Evolutionary conservation across 768 basidiomycete species (phyloP), one percentile per base, ranked within the genome.

Genomic region (Collybia sordida): DNA sequence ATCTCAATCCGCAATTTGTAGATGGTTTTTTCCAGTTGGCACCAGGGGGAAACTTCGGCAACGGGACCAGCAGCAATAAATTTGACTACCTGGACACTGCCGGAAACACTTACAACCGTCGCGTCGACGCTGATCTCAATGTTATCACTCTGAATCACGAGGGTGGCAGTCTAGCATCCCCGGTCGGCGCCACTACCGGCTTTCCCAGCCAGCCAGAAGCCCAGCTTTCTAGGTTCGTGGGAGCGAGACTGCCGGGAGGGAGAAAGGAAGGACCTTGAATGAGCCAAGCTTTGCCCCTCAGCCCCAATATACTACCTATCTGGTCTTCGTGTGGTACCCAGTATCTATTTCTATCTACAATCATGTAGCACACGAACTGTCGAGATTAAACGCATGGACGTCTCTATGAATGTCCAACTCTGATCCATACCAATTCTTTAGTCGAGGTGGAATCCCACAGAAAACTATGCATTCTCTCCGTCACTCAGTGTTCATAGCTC

Each of bases 21-120:
- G 11, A 57, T 70, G 1, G 62, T 69, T 0, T 61, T 72, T 25
- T 64, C 67, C 1, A 60, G 40, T 50, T 60, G 4, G 45, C 45
- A 45, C 27, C 50, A 2, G 59, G 54, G 23, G 80, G 81, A 11
- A 83, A 81, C 60, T 64, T 65, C 6, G 87, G 83, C 0, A 87
- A 87, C 47, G 87, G 88, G 23, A 86, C 84, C 5, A 88, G 72
- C 65, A 80, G 77, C 66, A 90, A 90, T 62, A 77, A 74, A 0
- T 83, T 90, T 65, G 65, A 62, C 27, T 92, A 89, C 60, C 54
- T 63, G 9, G 86, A 90, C 61, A 56, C 58, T 39, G 64, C 66
- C 5, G 83, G 81, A 43, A 84, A 90, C 64, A 86, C 86, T 0
- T 91, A 75, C 64, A 64, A 66, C 47, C 72, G 87, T 48, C 59